Base-by-base conservation (phyloP, 2,329 filamentous ascomycete genomes). In the Byssochlamys sp. region DNA sequence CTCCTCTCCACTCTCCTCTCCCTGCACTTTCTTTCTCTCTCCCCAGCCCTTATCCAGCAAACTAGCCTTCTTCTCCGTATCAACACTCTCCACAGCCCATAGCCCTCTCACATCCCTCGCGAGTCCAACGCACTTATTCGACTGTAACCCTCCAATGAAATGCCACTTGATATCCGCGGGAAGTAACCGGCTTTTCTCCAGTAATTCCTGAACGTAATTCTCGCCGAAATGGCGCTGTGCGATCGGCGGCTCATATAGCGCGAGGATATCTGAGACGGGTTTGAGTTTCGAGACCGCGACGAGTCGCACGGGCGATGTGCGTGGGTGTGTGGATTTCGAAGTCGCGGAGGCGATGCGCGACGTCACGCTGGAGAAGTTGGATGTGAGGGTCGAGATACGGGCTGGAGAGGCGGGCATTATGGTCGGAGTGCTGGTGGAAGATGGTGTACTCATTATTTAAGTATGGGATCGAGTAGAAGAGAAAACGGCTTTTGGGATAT, bases 261-360 rank as follows among this genome's bases (percentile, higher is more conserved):
- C 87, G 57, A 95, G 80, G 66, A 99, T 88, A 72, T 99, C 94
- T 67, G 89, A 89, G 59, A 86, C 90, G 12, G 94, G 92, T 76
- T 99, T 97, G 63, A 96, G 81, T 75, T 99, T 99, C 48, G 91
- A 96, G 54, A 99, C 94, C 28, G 94, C 92, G 49, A 99, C 91
- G 45, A 99, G 82, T 52, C 94, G 87, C 50, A 73, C 63, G 25
- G 67, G 61, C 57, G 66, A 51, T 54, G 56, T 57, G 61, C 54
- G 29, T 48, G 33, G 52, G 52, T 56, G 58, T 57, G 59, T 61
- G 54, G 58, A 65, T 57, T 62, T 58, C 51, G 61, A 60, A 24
- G 81, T 78, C 51, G 79, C 80, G 45, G 80, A 74, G 31, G 77
- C 70, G 59, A 90, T 76, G 50, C 84, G 81, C 53, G 82, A 76